phyloP scores from a whole-genome alignment of 1,284 basidiomycete species.

The Sporisorium graminicola region DNA sequence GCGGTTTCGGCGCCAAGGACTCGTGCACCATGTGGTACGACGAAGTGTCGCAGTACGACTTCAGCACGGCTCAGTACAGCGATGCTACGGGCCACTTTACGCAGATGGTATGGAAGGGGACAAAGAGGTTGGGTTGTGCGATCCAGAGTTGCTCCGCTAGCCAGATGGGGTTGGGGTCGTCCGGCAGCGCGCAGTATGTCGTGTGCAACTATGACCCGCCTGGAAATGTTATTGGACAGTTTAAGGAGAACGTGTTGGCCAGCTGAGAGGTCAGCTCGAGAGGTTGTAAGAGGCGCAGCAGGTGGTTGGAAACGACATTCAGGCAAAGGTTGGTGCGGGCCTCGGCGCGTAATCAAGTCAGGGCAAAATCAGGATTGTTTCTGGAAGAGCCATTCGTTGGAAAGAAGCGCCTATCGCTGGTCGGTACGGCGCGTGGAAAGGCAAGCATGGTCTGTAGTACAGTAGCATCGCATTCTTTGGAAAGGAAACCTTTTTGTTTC shows the following conservation, averaged over 20 bases:
- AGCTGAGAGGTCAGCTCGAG: too few species aligned
- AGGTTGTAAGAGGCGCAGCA: not conserved
- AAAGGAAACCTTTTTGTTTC: not conserved
- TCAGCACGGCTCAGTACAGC: slow-evolving; percentile 25
- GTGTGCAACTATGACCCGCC: slow-evolving; percentile 55
- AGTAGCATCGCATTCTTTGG: not conserved
- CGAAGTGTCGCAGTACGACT: slow-evolving; percentile 46
- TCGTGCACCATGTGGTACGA: slow-evolving; percentile 48
- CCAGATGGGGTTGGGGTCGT: slow-evolving; percentile 17
- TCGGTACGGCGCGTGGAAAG: not conserved
- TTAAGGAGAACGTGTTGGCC: slow-evolving; percentile 32
- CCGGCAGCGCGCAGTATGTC: slow-evolving; percentile 16
- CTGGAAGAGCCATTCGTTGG: too few species aligned
- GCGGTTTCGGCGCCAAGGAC: slow-evolving; percentile 26
- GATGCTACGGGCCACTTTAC: slow-evolving; percentile 55
- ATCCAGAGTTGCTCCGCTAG: slow-evolving; percentile 22
- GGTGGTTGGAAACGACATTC: not conserved
- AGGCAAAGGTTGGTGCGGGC: too few species aligned
- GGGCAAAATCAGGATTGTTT: too few species aligned
- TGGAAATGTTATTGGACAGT: slow-evolving; percentile 43
- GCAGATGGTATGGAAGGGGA: slow-evolving; percentile 54
- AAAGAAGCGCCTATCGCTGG: not conserved
- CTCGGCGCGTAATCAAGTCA: too few species aligned
- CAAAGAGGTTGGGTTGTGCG: slow-evolving; percentile 39
- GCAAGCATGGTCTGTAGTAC: too few species aligned